Evolutionary conservation across 225 moss, liverwort and hornwort genomes (phyloP), one percentile per base, ranked within the genome.

Genomic region (Straminergon stramineum): DNA sequence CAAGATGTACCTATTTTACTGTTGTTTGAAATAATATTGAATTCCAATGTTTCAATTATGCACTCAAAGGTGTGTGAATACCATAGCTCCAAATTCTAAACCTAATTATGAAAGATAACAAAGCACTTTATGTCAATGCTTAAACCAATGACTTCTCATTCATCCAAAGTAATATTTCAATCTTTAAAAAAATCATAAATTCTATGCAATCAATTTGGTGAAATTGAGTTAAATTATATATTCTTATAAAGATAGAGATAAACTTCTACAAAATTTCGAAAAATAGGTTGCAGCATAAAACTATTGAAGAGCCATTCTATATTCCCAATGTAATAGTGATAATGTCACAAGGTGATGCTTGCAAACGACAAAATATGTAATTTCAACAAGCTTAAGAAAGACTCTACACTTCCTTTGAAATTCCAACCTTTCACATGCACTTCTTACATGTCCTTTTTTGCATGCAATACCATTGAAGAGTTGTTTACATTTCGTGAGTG

Each of bases 401-500:
- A 24, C 7, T 27, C 5, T 5, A 16, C 27, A 73, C 5, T 27
- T 15, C 71, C 3, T 15, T 41, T 5, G 0, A 26, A 41, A 24
- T 1, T 71, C 41, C 26, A 71, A 8, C 41, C 26, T 27, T 27
- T 73, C 2, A 41, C 15, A 26, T 26, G 14, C 26, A 41, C 26
- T 70, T 26, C 4, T 41, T 41, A 41, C 4, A 23, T 24, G 15
- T 41, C 5, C 24, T 3, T 71, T 24, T 70, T 26, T 41, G 14
- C 70, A 71, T 26, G 1, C 8, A 71, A 26, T 1, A 69, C 6
- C 14, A 39, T 4, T 23, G 14, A 23, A 39, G 13, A 5, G 0
- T 1, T 0, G 0, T n/a, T 22, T 22, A 13, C 1, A 69, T 7
- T 13, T 23, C 9, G 4, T 39, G 2, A 7, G 0, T 2, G 2